A percentile compares a stretch with the other conserved stretches of the same genome.
phyloP scores from a whole-genome alignment of 345 rosid genomes.

The Citrus reticulata region DNA sequence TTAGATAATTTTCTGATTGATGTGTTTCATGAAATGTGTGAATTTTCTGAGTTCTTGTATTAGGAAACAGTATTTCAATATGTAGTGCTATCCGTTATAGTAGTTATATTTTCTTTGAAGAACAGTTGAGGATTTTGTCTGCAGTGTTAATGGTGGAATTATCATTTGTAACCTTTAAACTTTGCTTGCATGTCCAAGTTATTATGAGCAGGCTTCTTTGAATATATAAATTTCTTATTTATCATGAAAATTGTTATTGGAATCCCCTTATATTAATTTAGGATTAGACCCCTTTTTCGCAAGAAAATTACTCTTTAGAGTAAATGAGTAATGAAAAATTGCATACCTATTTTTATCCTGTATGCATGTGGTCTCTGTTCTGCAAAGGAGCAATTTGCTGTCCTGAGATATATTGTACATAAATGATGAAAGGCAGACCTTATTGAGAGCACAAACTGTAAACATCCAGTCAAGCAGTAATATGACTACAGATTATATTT shows the following conservation, averaged over 20 bases:
- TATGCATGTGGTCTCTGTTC: background rate
- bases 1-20: background rate
- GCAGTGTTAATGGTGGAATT: background rate
- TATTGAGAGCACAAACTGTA: background rate
- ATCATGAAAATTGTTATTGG: background rate
- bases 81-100: background rate
- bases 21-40: background rate
- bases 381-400: background rate
- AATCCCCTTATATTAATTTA: too few relatives aligned
- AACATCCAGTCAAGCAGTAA: background rate
- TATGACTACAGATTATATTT: background rate
- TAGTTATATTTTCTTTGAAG: background rate
- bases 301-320: background rate
- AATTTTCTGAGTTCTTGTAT: background rate
- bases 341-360: background rate
- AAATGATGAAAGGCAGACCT: background rate
- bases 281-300: background rate
- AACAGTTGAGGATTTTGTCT: background rate
- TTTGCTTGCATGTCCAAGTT: background rate
- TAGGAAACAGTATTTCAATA: background rate
- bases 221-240: background rate
- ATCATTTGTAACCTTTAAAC: background rate
- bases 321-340: background rate
- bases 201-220: background rate
- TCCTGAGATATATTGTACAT: background rate